Conservation (phyloP, 2,329 filamentous ascomycete species). For the Ophiosphaerella herpotricha region DNA sequence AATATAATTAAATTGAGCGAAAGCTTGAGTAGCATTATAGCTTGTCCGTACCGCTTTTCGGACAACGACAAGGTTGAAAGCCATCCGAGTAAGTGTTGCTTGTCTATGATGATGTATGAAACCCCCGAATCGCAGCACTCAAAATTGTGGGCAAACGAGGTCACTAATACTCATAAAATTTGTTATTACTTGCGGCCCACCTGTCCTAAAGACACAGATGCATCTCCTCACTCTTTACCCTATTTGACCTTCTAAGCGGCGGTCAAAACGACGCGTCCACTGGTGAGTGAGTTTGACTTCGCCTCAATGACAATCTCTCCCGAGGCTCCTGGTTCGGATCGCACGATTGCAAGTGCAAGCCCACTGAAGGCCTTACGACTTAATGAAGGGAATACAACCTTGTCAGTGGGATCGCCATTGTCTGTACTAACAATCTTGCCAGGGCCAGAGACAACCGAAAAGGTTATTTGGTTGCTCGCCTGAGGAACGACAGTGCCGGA, state of each 20-base stretch:
- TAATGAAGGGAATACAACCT: slow-evolving; percentile 25
- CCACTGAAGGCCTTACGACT: slow-evolving; percentile 33
- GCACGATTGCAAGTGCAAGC: slow-evolving; percentile 30
- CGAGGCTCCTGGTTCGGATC: slow-evolving; percentile 6
- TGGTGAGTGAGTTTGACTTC: slow-evolving; percentile 6
- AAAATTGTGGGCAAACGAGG: too few species aligned
- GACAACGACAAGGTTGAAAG: too few species aligned
- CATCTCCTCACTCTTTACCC: too few species aligned
- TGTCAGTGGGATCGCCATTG: slow-evolving; percentile 31
- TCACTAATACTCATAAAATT: too few species aligned
- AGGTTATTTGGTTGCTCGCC: slow-evolving; percentile 51
- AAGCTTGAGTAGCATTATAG: too few species aligned
- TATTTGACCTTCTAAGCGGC: not conserved
- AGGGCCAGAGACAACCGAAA: slow-evolving; percentile 47
- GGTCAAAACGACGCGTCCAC: slow-evolving; percentile 8
- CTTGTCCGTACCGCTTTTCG: too few species aligned
- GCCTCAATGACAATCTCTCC: slow-evolving; percentile 21
- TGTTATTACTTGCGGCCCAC: too few species aligned
- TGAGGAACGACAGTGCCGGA: slow-evolving; percentile 51
- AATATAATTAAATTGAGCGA: too few species aligned
- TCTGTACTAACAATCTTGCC: slow-evolving; percentile 49
- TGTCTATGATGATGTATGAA: too few species aligned
- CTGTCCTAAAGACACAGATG: too few species aligned
- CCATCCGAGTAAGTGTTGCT: too few species aligned
- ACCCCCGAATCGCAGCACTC: too few species aligned